phyloP scores from a whole-genome alignment of 805 yeast species.

The Kluyveromyces wickerhamii region DNA sequence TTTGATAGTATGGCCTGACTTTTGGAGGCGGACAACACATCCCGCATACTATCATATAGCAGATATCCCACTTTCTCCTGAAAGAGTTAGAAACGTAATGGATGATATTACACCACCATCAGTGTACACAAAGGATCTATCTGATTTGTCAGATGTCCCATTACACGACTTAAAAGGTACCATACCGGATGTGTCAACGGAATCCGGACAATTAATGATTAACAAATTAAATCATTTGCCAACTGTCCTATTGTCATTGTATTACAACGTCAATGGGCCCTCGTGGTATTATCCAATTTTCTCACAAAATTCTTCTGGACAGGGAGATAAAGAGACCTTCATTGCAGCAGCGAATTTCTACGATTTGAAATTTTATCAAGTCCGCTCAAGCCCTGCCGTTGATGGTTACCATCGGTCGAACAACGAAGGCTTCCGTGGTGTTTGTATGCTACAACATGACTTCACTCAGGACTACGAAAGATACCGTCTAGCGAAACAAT shows the following conservation, averaged over 20 bases:
- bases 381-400: conserved; percentile 30
- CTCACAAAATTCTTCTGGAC: conserved; percentile 68
- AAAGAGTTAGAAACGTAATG: conserved; percentile 25
- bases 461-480: conserved; percentile 40
- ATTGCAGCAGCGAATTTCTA: conserved; percentile 57
- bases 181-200: conserved; percentile 59
- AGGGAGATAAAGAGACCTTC: conserved; percentile 76
- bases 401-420: conserved; percentile 28
- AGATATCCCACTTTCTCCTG: conserved; percentile 30
- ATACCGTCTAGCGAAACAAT: conserved; percentile 11
- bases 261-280: conserved; percentile 63
- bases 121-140: conserved; percentile 9
- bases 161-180: conserved; percentile 59
- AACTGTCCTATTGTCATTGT: conserved; percentile 50
- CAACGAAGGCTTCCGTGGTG: conserved; percentile 24
- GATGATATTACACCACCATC: conserved; percentile 19
- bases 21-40: conserved; percentile 63
- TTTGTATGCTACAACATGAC: conserved; percentile 42
- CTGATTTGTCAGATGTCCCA: conserved; percentile 26
- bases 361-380: conserved; percentile 45
- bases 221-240: conserved; percentile 51
- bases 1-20: conserved; percentile 67
- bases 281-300: conserved; percentile 56
- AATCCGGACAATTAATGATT: conserved; percentile 61
- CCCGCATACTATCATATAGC: conserved; percentile 55